These are phyloP conservation scores for Termitomyces sp. DNA, from an alignment of 768 basidiomycete species.

Conservation along the genomic window DNA sequence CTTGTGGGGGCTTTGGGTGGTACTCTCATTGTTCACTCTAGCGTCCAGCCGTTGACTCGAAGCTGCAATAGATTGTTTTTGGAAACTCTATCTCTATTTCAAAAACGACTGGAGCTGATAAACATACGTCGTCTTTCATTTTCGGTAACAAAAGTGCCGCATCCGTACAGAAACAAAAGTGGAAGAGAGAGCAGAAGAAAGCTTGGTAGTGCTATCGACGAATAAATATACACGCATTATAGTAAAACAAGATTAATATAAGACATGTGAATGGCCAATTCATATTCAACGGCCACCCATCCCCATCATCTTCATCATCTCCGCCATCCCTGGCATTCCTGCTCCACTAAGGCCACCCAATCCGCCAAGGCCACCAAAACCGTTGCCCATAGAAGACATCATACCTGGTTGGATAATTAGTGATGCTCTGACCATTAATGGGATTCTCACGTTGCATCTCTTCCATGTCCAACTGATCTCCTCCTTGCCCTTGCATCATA, in stretches of 20 bases:
- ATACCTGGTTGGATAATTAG: conserved; percentile 46
- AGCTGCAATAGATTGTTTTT: conserved; percentile 50
- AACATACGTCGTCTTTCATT: conserved; percentile 74
- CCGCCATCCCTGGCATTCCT: conserved; percentile 66
- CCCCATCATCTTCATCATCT: conserved; percentile 89
- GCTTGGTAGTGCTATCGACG: conserved; percentile 4
- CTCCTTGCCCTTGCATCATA: conserved; percentile 94
- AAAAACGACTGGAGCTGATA: conserved; percentile 77
- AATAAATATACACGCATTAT: background rate
- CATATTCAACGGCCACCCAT: conserved; percentile 50
- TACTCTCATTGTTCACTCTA: conserved; percentile 30
- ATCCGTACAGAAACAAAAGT: conserved; percentile 56
- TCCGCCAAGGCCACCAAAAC: conserved; percentile 56
- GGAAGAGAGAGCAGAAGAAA: conserved; percentile 40
- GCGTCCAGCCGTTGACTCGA: background rate
- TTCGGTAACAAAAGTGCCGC: conserved; percentile 74
- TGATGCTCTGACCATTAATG: background rate
- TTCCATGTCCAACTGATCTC: conserved; percentile 88
- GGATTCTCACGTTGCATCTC: conserved; percentile 79
- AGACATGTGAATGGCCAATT: background rate
- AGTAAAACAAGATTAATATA: background rate
- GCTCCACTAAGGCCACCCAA: conserved; percentile 51
- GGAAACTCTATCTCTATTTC: conserved; percentile 53
- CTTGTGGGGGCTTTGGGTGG: conserved; percentile 71
- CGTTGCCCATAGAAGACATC: conserved; percentile 86